Base-by-base conservation (phyloP, 2,329 filamentous ascomycete species). In the Hirsutella minnesotensis region DNA sequence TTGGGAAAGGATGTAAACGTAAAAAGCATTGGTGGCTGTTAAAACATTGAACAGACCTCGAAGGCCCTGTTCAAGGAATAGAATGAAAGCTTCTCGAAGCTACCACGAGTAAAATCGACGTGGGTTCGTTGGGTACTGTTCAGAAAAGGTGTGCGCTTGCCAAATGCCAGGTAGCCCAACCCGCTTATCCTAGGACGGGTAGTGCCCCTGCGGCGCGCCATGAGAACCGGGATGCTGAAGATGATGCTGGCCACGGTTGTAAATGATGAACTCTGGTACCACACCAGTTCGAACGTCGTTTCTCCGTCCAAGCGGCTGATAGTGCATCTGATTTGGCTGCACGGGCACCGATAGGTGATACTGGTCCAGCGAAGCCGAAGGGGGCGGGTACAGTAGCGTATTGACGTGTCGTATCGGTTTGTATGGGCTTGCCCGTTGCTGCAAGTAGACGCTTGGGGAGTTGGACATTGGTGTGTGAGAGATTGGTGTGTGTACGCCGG, bases 371-470 rank as follows among this genome's bases (percentile, higher is more conserved):
- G 86, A 86, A 9, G 79, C 73, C 20, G 86, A 84, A 0, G 88
- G 85, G 7, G 88, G 86, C 27, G 89, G 89, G 45, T 92, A 87
- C 24, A 95, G 71, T n/a, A 96, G 75, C 1, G 87, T 94, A 52
- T 92, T 88, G 46, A 95, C 86, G 47, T 86, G 77, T 42, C 89
- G 83, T 33, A 95, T 83, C 1, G 90, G 90, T 49, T 87, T 85
- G 63, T 96, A 96, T 3, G 92, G 92, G 43, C 90, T 96, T 49
- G 85, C 81, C 44, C 92, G 78, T 58, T 95, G 86, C 55, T 86
- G 83, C 31, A 95, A 70, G 62, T 94, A 94, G 55, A 86, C 78
- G 10, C 85, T 89, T 1, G 90, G 90, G 27, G 92, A 96, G 49
- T 92, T 75, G 27, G 85, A 82, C 37, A 79, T 77, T 5, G 83